Evolutionary conservation across 192 early-diverging fungal species (phyloP).

Genomic region (Irineochytrium annulatum): DNA sequence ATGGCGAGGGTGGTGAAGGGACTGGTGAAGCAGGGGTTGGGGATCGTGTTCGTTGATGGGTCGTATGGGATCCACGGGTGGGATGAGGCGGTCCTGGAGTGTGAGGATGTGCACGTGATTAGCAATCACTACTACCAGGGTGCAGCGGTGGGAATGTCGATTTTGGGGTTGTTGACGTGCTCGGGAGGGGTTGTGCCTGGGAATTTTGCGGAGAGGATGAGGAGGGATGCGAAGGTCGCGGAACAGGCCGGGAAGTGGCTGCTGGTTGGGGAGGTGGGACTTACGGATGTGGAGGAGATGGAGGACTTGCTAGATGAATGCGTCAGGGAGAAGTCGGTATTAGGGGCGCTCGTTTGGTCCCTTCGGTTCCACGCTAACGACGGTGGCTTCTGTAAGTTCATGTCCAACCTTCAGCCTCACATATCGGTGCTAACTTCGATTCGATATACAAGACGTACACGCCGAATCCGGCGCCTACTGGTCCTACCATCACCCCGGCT

Average conservation of each 20-base stretch:
- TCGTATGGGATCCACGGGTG: slow-evolving; percentile 31
- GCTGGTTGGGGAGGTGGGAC: not conserved
- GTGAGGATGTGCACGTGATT: slow-evolving; percentile 32
- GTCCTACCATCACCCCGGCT: slow-evolving; percentile 20
- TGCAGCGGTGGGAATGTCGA: not conserved
- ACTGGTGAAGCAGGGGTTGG: slow-evolving; percentile 20
- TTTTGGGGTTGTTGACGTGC: not conserved
- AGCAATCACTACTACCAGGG: slow-evolving; percentile 38
- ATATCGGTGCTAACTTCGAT: not conserved
- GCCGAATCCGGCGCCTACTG: not conserved
- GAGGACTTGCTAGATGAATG: not conserved
- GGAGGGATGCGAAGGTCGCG: slow-evolving; percentile 10
- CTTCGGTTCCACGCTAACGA: slow-evolving; percentile 32
- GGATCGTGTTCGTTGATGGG: slow-evolving; percentile 42
- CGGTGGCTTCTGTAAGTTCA: slow-evolving; percentile 39
- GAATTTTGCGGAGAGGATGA: not conserved
- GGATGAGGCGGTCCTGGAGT: slow-evolving; percentile 11
- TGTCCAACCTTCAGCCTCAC: not conserved
- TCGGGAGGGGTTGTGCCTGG: not conserved
- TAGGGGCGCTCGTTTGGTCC: slow-evolving; percentile 42
- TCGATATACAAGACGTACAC: not conserved
- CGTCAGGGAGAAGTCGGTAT: slow-evolving; percentile 1
- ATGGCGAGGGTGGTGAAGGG: slow-evolving; percentile 25
- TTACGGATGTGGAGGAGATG: not conserved
- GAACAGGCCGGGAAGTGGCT: slow-evolving; percentile 4